Evolutionary conservation across 495 filamentous ascomycete genomes (phyloP).

Genomic region (Penicillium roqueforti): DNA sequence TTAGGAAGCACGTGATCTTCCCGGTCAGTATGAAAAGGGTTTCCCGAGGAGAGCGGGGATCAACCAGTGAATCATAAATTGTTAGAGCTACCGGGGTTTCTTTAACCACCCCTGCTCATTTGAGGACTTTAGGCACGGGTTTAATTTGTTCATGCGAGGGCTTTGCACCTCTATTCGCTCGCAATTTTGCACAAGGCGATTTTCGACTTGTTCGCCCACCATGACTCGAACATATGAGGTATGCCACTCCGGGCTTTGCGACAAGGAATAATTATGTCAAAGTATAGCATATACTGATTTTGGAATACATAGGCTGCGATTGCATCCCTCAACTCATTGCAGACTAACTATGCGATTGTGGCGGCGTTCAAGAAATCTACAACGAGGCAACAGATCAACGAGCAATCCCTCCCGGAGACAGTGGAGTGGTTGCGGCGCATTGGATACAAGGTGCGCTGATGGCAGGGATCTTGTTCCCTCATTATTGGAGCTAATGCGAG

Average conservation of each 20-base stretch:
- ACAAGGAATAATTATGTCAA: not conserved
- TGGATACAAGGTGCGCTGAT: conserved; percentile 66
- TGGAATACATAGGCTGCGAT: conserved; percentile 60
- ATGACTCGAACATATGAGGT: conserved; percentile 47
- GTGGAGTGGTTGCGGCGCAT: conserved; percentile 68
- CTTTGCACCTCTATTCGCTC: conserved; percentile 19
- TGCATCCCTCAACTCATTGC: conserved; percentile 79
- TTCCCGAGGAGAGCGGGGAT: conserved; percentile 28
- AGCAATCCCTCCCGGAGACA: conserved; percentile 68
- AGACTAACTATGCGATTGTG: conserved; percentile 77
- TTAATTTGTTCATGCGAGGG: conserved; percentile 25
- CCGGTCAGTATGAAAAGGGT: conserved; percentile 12
- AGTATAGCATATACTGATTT: conserved; percentile 8
- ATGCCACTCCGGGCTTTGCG: conserved; percentile 12
- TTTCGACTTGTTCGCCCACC: conserved; percentile 29
- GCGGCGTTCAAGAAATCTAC: conserved; percentile 60
- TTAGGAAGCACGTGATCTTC: conserved; percentile 23
- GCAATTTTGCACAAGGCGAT: conserved; percentile 23
- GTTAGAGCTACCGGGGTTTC: conserved; percentile 23
- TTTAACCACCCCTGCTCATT: conserved; percentile 21
- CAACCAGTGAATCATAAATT: conserved; percentile 14
- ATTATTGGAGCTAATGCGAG: conserved; percentile 10
- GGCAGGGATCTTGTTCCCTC: not conserved
- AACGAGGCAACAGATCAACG: conserved; percentile 63
- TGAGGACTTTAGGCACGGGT: conserved; percentile 15